Evolutionary conservation across 192 early-diverging fungal species (phyloP).

Genomic region (Coemansia aciculifera): DNA sequence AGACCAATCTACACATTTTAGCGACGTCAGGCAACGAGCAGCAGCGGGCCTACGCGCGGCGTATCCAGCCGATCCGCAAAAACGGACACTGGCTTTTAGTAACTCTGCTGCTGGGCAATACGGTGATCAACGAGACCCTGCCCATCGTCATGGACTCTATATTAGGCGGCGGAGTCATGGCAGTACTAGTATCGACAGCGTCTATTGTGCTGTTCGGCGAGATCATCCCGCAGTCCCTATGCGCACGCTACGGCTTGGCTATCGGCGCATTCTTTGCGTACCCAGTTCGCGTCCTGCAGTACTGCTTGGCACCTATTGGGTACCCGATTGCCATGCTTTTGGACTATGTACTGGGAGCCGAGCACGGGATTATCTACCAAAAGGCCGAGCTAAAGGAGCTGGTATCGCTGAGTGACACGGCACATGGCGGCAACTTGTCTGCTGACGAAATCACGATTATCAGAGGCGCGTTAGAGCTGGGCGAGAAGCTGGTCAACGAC

Average conservation of each 20-base stretch:
- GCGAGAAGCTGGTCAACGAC: conserved; percentile 65
- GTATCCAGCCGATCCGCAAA: conserved; percentile 83
- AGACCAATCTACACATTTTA: conserved; percentile 77
- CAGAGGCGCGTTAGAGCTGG: conserved; percentile 73
- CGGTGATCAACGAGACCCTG: conserved; percentile 92
- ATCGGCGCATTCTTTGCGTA: conserved; percentile 89
- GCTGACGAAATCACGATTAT: conserved; percentile 81
- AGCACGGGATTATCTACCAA: conserved; percentile 87
- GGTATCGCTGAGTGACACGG: conserved; percentile 71
- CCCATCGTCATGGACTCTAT: conserved; percentile 83
- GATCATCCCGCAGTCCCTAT: conserved; percentile 92
- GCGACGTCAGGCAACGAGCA: conserved; percentile 69
- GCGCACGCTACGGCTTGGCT: conserved; percentile 83
- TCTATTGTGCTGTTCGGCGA: conserved; percentile 95
- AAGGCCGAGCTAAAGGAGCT: conserved; percentile 74
- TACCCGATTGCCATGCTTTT: conserved; percentile 87
- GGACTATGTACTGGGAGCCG: conserved; percentile 80
- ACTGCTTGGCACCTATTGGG: conserved; percentile 64
- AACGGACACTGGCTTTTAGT: conserved; percentile 93
- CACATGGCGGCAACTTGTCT: conserved; percentile 69
- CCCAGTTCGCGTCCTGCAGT: conserved; percentile 67
- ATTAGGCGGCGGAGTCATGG: conserved; percentile 71
- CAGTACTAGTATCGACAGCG: conserved; percentile 83
- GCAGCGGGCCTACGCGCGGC: conserved; percentile 71
- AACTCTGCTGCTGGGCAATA: conserved; percentile 89